Base-by-base conservation (phyloP, 768 basidiomycete genomes). In the Saitozyma podzolica region DNA sequence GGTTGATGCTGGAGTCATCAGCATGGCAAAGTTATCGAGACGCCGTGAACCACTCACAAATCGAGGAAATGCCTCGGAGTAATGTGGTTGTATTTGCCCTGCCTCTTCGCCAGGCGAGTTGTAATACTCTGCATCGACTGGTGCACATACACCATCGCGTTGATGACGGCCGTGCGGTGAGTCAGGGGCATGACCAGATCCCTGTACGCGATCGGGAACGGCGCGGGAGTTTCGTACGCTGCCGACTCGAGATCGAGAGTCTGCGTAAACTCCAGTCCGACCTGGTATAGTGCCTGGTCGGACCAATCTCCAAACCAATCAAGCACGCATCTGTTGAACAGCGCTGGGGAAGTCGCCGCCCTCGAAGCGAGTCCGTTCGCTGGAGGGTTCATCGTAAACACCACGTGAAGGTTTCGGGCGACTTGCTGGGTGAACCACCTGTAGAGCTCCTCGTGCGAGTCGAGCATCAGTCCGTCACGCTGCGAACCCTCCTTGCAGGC, bases 271-370 rank as follows among this genome's bases (percentile, higher is more conserved):
- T 98, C 96, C 84, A 90, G 87, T 49, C 91, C 96, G 63, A 99
- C 96, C 83, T 98, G 96, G 77, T 90, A 98, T 81, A 98, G 90
- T 0, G 96, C 94, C 76, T 97, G 94, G 70, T 96, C 92, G 14
- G 94, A 92, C 96, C 96, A 99, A 77, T 97, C 94, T 37, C 96
- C 96, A 71, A 98, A 98, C 96, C 96, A 99, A 80, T 99, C 95
- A 61, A 99, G 84, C 8, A 99, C 96, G 78, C 96, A 99, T 82
- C 96, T 89, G 82, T 99, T 99, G 87, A 80, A 80, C 72, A 98
- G 82, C 16, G 96, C 96, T 8, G 96, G 96, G 0, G 96, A 99
- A 0, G 96, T 97, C 2, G 95, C 96, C 10, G 93, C 96, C 53
- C 93, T 86, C 17, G 92, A 94, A 8, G 93, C 95, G 16, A 99